These are phyloP conservation scores for Elymus sibiricus DNA, from an alignment of 176 grass and related monocot species.

Conservation along the genomic window DNA sequence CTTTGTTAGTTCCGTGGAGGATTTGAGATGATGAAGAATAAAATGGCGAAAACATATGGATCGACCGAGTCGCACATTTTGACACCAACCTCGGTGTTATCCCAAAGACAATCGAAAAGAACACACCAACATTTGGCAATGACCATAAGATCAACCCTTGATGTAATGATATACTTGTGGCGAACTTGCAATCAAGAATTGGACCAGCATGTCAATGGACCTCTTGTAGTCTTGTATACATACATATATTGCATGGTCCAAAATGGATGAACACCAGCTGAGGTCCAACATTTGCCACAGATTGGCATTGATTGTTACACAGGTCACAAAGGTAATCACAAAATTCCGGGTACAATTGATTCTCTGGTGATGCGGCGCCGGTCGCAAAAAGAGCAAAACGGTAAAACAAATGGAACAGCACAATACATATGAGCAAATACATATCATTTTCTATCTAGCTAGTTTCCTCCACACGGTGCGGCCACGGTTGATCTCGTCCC, in stretches of 20 bases:
- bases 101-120: background rate
- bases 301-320: conserved; percentile 12
- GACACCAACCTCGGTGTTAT: background rate
- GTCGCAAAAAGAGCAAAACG: conserved; percentile 1
- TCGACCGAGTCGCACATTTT: background rate
- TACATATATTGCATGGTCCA: conserved; percentile 11
- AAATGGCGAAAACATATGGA: background rate
- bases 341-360: conserved; percentile 40
- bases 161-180: background rate
- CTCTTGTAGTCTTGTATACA: background rate
- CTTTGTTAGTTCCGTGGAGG: background rate
- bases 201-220: background rate
- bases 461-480: conserved; percentile 91
- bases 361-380: background rate
- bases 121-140: background rate
- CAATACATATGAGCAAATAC: conserved; percentile 9
- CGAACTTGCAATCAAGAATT: background rate
- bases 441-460: conserved; percentile 37
- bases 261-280: background rate
- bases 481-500: conserved; percentile 86
- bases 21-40: background rate
- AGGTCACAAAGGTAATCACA: conserved; percentile 27
- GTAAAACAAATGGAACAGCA: background rate
- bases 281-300: conserved; percentile 14
- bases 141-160: background rate